A percentile compares a stretch with the other conserved stretches of the same genome.
phyloP scores from a whole-genome alignment of 345 rosid genomes.

The Eucalyptus caleyi region DNA sequence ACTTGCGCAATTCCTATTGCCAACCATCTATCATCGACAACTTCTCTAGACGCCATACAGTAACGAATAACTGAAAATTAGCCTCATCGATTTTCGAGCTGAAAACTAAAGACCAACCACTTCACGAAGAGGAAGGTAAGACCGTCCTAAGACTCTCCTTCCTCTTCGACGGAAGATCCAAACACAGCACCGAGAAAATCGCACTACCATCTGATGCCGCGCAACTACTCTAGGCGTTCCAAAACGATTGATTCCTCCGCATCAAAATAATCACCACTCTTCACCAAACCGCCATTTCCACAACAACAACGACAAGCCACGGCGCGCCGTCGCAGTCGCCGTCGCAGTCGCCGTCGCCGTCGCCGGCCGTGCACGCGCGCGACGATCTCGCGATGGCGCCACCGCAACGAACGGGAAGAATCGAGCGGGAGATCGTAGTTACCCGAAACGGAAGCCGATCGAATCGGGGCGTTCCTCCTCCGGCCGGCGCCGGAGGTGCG shows the following conservation, averaged over 20 bases:
- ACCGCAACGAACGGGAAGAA: background rate
- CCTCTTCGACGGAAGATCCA: background rate
- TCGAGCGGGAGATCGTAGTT: background rate
- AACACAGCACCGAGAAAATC: background rate
- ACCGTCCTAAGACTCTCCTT: background rate
- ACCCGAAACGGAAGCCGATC: slow-evolving; percentile 53
- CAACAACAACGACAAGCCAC: background rate
- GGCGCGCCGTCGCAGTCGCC: background rate
- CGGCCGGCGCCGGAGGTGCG: slow-evolving; percentile 5
- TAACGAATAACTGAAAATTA: background rate
- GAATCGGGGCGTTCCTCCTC: slow-evolving; percentile 25
- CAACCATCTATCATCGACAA: background rate
- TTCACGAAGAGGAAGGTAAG: background rate
- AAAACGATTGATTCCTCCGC: background rate
- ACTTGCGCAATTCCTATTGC: background rate
- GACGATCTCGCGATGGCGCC: background rate
- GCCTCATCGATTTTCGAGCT: background rate
- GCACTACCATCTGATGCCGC: background rate
- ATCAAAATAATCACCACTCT: background rate
- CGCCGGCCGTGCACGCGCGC: background rate
- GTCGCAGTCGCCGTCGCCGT: background rate
- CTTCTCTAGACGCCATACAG: background rate
- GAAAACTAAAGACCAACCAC: background rate
- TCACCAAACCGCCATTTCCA: background rate
- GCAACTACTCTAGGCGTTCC: background rate